Conservation (phyloP, 2,329 filamentous ascomycete species). For the Phaeosphaeriaceae sp. region DNA sequence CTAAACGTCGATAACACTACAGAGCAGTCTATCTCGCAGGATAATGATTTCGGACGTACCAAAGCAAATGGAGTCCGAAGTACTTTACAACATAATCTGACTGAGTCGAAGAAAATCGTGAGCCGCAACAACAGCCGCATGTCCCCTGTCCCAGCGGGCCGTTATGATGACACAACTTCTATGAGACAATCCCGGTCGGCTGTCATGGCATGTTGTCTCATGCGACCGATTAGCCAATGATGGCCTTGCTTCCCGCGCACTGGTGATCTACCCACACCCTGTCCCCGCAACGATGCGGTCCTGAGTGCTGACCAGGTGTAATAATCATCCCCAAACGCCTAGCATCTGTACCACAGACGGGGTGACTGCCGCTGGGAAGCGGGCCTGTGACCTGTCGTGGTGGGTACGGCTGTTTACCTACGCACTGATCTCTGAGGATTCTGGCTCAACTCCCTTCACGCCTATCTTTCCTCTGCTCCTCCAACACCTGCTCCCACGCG, state of each 20-base stretch:
- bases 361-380: slow-evolving; percentile 39
- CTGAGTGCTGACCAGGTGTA: slow-evolving; percentile 14
- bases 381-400: slow-evolving; percentile 27
- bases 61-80: slow-evolving; percentile 34
- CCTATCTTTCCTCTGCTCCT: slow-evolving; percentile 24
- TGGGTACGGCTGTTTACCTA: slow-evolving; percentile 34
- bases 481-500: slow-evolving; percentile 20
- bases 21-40: not conserved
- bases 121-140: not conserved
- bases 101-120: not conserved
- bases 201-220: slow-evolving; percentile 35
- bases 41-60: not conserved
- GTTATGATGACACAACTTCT: slow-evolving; percentile 22
- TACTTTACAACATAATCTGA: not conserved
- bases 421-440: slow-evolving; percentile 22
- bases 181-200: slow-evolving; percentile 25
- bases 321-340: slow-evolving; percentile 47
- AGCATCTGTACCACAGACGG: slow-evolving; percentile 24
- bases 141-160: slow-evolving; percentile 15
- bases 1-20: not conserved
- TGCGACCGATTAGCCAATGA: slow-evolving; percentile 34
- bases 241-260: slow-evolving; percentile 7
- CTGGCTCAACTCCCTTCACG: slow-evolving; percentile 27
- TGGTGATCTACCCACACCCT: slow-evolving; percentile 17
- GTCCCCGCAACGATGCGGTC: slow-evolving; percentile 29